Base-by-base conservation (phyloP, 306 rosid species). In the Quercus mongolica region DNA sequence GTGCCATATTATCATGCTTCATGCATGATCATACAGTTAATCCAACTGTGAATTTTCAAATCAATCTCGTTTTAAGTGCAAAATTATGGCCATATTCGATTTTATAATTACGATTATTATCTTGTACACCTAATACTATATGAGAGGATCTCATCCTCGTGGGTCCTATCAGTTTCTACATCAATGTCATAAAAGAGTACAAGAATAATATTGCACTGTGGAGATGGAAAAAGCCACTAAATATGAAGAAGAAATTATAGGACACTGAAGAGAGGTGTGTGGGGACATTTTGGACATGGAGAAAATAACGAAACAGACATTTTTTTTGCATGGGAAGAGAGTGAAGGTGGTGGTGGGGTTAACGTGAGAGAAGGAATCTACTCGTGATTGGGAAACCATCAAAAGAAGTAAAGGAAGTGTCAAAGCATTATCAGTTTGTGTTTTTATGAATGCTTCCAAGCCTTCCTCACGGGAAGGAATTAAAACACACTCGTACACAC, bases 371-470 rank as follows among this genome's bases (percentile, higher is more conserved):
- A 71, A 76, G 83, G 91, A 85, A 86, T 87, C 87, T 87, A 31
- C 85, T 85, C 72, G 85, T 74, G 75, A 77, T 80, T 23, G 75
- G 76, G 78, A 79, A 80, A 71, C 78, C 77, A 64, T 79, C 75
- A 79, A 74, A 67, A 54, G 54, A 20, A 62, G 68, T 78, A 76
- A 62, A 74, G 87, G 80, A 78, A 82, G 74, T 82, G 87, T 81
- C 84, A 83, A 83, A 89, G 71, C 30, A 76, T 56, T 46, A 58
- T 79, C 83, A 75, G 84, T 69, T 82, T 74, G 63, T 59, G 79
- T 77, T 81, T 82, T 89, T 76, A 7, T 75, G 84, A 77, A 87
- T 90, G 85, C 84, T 79, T 87, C 89, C 91, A 90, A 90, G 75
- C 15, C 77, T 76, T 84, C 65, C 79, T 84, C 90, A 89, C 90